These are phyloP conservation scores for Russula lepida DNA, from an alignment of 768 basidiomycete species.

Conservation along the genomic window DNA sequence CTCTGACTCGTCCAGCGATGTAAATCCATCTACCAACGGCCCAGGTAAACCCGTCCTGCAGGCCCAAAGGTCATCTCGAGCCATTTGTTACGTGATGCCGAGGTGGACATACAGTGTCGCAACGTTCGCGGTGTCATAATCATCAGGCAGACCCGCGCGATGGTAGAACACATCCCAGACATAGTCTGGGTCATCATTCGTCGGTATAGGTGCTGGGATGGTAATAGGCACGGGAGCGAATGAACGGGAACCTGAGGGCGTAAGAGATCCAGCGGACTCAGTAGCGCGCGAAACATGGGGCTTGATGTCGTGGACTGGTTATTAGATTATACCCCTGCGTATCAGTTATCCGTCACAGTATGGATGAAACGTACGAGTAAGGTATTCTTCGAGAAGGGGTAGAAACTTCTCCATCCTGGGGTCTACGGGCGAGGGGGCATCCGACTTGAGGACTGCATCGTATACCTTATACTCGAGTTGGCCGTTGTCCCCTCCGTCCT, in stretches of 20 bases:
- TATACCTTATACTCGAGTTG: constrained; percentile 53
- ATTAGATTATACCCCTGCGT: background rate
- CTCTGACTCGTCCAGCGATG: constrained; percentile 50
- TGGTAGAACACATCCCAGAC: constrained; percentile 84
- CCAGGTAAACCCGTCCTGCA: constrained; percentile 57
- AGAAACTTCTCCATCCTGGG: constrained; percentile 70
- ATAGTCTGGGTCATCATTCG: constrained; percentile 45
- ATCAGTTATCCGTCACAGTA: background rate
- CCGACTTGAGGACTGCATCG: constrained; percentile 44
- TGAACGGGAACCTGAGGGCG: constrained; percentile 6
- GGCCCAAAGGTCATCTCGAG: background rate
- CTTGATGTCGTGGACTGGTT: constrained; percentile 5
- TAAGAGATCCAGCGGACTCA: constrained; percentile 6
- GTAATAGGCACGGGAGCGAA: background rate
- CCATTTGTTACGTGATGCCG: background rate
- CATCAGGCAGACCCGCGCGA: constrained; percentile 47
- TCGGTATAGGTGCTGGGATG: constrained; percentile 2
- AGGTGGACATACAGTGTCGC: constrained; percentile 52
- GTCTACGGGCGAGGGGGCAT: constrained; percentile 28
- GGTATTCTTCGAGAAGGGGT: constrained; percentile 69
- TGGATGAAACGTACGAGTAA: constrained; percentile 37
- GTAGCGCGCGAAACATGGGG: constrained; percentile 4
- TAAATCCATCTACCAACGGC: constrained; percentile 39
- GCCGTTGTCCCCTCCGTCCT: constrained; percentile 32
- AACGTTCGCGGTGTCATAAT: constrained; percentile 51